These are phyloP conservation scores for Sesbania bispinosa DNA, from an alignment of 306 rosid species.

Conservation along the genomic window DNA sequence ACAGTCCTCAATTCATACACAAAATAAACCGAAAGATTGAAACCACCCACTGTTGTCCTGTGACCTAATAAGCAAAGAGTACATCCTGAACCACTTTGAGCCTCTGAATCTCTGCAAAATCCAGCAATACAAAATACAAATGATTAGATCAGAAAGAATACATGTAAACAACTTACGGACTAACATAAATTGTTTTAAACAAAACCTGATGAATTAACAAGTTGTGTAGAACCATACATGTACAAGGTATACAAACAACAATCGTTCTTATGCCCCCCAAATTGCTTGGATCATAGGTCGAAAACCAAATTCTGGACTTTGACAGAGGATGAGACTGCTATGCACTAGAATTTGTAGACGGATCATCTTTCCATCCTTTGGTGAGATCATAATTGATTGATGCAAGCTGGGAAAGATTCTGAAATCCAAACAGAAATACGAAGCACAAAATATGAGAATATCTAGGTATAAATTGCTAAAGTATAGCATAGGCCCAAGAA, in stretches of 20 bases:
- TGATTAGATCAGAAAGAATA: constrained; percentile 28
- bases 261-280: constrained; percentile 43
- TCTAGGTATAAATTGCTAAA: neutral
- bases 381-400: constrained; percentile 97
- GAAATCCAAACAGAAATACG: constrained; percentile 39
- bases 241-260: constrained; percentile 68
- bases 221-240: constrained; percentile 55
- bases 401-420: constrained; percentile 99
- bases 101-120: constrained; percentile 62
- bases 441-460: neutral
- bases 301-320: constrained; percentile 36
- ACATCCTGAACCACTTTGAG: constrained; percentile 48
- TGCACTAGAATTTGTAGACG: constrained; percentile 50
- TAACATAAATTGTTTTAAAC: neutral
- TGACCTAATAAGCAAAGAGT: constrained; percentile 38
- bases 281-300: constrained; percentile 37
- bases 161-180: neutral
- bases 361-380: constrained; percentile 89
- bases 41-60: constrained; percentile 44
- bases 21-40: constrained; percentile 31
- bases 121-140: constrained; percentile 32
- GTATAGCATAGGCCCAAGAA: neutral
- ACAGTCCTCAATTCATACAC: constrained; percentile 38
- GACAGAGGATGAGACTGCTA: constrained; percentile 33
- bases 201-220: neutral